Conservation (phyloP, 352 stramenopile species). For the Pythium biforme region DNA sequence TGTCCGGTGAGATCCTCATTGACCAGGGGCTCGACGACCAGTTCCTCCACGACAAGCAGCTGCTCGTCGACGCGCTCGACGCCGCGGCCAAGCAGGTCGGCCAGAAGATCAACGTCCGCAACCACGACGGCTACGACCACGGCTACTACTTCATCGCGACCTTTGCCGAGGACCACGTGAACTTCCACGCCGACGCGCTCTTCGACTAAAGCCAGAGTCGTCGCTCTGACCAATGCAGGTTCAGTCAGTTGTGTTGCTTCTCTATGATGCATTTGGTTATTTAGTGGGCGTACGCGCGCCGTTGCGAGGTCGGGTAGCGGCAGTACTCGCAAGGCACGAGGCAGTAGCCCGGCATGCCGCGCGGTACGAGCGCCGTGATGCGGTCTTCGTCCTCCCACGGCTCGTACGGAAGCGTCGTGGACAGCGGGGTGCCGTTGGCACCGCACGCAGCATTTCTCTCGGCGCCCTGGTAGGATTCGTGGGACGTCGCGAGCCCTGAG, state of each 20-base stretch:
- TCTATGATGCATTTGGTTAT: neutral
- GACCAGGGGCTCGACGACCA: conserved; percentile 90
- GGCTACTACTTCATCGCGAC: conserved; percentile 97
- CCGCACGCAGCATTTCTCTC: neutral
- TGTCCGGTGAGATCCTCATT: conserved; percentile 79
- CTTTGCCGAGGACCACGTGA: conserved; percentile 95
- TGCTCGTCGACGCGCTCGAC: conserved; percentile 90
- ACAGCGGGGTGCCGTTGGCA: conserved; percentile 14
- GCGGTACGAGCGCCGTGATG: conserved; percentile 5
- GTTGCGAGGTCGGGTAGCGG: conserved; percentile 14
- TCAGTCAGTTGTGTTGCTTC: neutral
- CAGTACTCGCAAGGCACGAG: conserved; percentile 23
- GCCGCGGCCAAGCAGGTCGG: conserved; percentile 74
- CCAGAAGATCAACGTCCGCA: conserved; percentile 82
- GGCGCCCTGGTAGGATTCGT: neutral
- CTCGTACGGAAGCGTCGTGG: conserved; percentile 8
- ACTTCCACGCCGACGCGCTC: conserved; percentile 91
- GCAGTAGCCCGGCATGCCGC: conserved; percentile 14
- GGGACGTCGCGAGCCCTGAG: conserved; percentile 14
- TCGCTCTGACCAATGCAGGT: too few species aligned
- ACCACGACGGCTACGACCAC: conserved; percentile 95
- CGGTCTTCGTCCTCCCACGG: conserved; percentile 12
- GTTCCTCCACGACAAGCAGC: conserved; percentile 88
- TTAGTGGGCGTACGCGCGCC: conserved; percentile 10
- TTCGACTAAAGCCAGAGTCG: conserved; percentile 38